Evolutionary conservation across 2,329 filamentous ascomycete genomes (phyloP), one percentile per base, ranked within the genome.

Genomic region (Ceratocystis alfenasii): DNA sequence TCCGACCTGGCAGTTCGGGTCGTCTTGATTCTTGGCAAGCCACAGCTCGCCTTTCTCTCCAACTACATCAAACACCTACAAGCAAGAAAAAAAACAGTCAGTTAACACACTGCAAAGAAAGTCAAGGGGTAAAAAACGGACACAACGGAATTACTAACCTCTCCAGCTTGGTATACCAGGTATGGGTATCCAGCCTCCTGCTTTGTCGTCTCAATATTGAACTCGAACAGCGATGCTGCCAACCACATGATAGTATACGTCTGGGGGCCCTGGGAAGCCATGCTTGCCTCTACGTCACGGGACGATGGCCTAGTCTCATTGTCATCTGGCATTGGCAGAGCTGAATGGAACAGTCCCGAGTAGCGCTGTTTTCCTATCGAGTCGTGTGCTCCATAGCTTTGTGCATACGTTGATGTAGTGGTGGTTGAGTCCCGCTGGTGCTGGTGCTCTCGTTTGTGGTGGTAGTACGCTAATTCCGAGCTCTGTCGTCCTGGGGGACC

Each of bases 11-110:
- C 88, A 83, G 10, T 79, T 81, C 1, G 85, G 78, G 75, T 99
- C 94, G 73, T 99, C 94, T 76, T 99, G 94, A 74, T 99, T 99
- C 75, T 90, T 90, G 64, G 94, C 94, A 66, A 99, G 84, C 94
- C 94, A 99, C 62, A 97, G 82, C 78, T 99, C 94, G 69, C 94
- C 94, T 74, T 96, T 96, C 75, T 96, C 92, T 36, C 88, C 94
- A 73, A 99, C 90, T 64, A 99, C 88, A 76, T 93, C 89, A 72
- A 93, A 93, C 69, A 93, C 89, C 83, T 87, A 65, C 8, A 25
- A 22, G 50, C 5, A 25, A 28, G 17, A n/a, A 22, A 36, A 59
- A 20, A 6, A 0, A 3, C 28, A 20, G 69, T 62, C 15, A 60
- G 65, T 65, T 44, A 65, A 36, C 25, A 63, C 17, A 36, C 8